These are phyloP conservation scores for Yarrowia sp. DNA, from an alignment of 805 yeast genomes.

Conservation along the genomic window DNA sequence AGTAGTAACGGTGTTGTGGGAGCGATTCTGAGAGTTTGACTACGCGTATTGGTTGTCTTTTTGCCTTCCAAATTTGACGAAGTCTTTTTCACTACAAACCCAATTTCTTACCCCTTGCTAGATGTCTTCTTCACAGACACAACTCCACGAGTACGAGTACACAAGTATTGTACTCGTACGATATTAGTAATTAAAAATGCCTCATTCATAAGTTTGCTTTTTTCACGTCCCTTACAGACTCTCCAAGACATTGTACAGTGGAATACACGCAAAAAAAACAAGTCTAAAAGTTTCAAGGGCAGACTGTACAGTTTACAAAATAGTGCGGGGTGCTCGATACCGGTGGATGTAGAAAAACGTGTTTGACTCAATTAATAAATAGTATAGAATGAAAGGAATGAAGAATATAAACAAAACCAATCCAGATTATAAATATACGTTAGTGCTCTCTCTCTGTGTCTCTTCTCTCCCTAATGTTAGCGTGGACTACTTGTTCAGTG, in stretches of 20 bases:
- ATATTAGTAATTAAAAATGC: too few species aligned
- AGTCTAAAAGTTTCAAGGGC: background rate
- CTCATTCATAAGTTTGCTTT: too few species aligned
- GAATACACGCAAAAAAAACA: background rate
- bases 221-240: too few species aligned
- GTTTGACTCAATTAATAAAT: constrained; percentile 30
- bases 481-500: background rate
- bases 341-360: background rate
- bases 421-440: constrained; percentile 17
- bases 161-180: too few species aligned
- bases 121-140: too few species aligned
- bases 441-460: constrained; percentile 4
- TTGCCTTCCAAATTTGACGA: too few species aligned
- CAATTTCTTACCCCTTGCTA: too few species aligned
- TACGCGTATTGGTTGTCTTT: too few species aligned
- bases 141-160: too few species aligned
- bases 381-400: constrained; percentile 19
- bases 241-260: background rate
- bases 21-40: too few species aligned
- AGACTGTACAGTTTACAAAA: background rate
- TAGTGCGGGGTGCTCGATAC: background rate
- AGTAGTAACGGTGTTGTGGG: too few species aligned
- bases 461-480: background rate
- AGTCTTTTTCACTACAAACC: too few species aligned
- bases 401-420: constrained; percentile 28